These are phyloP conservation scores for Kondoa subrosea DNA, from an alignment of 768 basidiomycete genomes.

Conservation along the genomic window DNA sequence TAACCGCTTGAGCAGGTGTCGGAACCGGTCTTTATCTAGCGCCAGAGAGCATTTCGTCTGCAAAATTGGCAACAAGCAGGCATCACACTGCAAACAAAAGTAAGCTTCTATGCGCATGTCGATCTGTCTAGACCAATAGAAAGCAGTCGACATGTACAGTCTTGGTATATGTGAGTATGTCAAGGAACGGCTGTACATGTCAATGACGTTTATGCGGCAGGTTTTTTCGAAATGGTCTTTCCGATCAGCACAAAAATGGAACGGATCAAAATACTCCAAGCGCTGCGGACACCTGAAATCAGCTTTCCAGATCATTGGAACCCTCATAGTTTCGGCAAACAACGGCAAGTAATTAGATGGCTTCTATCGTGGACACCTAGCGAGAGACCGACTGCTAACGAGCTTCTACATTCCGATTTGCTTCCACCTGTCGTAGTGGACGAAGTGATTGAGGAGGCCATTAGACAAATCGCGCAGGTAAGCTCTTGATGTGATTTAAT, in stretches of 20 bases:
- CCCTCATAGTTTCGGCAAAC: constrained; percentile 11
- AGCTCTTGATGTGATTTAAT: too few relatives aligned
- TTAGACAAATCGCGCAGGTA: constrained; percentile 19
- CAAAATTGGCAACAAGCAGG: not conserved
- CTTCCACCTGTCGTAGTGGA: constrained; percentile 26
- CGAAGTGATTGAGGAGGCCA: constrained; percentile 26
- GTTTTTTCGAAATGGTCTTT: constrained; percentile 12
- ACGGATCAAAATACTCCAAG: constrained; percentile 28
- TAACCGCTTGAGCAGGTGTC: constrained; percentile 17
- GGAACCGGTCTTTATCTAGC: constrained; percentile 28
- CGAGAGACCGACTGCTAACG: constrained; percentile 26
- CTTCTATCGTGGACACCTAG: constrained; percentile 28
- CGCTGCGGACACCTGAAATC: constrained; percentile 26
- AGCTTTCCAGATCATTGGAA: constrained; percentile 27
- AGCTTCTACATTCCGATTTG: constrained; percentile 24
- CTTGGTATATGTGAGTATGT: constrained; percentile 25
- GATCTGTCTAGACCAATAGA: not conserved
- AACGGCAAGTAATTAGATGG: constrained; percentile 28
- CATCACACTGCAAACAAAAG: not conserved
- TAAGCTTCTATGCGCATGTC: not conserved
- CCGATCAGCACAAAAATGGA: constrained; percentile 29
- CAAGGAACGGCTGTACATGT: constrained; percentile 21
- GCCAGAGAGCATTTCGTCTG: constrained; percentile 20
- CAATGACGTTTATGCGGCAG: constrained; percentile 8
- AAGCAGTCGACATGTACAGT: constrained; percentile 22